Conservation (phyloP, 202 grass and related monocot genomes). For the Carex arenaria region DNA sequence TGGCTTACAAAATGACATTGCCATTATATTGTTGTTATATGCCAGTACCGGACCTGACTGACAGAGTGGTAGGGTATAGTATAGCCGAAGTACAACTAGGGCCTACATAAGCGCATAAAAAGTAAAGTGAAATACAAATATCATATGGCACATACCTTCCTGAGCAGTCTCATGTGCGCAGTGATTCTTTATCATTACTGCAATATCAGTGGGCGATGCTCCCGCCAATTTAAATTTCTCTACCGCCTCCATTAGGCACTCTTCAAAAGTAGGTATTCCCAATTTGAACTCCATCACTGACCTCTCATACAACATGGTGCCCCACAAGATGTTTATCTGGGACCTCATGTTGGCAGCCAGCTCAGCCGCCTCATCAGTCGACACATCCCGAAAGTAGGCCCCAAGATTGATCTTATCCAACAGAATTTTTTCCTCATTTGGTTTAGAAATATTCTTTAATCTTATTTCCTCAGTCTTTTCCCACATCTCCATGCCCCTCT, state of each 20-base stretch:
- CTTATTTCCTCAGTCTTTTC: slow-evolving; percentile 52
- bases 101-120: not conserved
- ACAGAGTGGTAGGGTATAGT: not conserved
- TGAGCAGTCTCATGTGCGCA: slow-evolving; percentile 63
- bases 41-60: not conserved
- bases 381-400: slow-evolving; percentile 35
- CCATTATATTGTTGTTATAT: not conserved
- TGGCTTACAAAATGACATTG: slow-evolving; percentile 7
- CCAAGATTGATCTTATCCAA: slow-evolving; percentile 50
- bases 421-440: slow-evolving; percentile 36
- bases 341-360: slow-evolving; percentile 63
- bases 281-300: slow-evolving; percentile 79
- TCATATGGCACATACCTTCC: slow-evolving; percentile 36
- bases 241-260: slow-evolving; percentile 56
- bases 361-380: slow-evolving; percentile 65
- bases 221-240: slow-evolving; percentile 82
- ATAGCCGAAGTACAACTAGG: not conserved
- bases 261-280: slow-evolving; percentile 61
- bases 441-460: slow-evolving; percentile 50
- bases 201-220: slow-evolving; percentile 56
- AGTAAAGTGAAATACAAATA: not conserved
- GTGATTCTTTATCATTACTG: slow-evolving; percentile 72
- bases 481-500: slow-evolving; percentile 73
- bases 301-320: slow-evolving; percentile 76
- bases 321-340: slow-evolving; percentile 85